phyloP scores from a whole-genome alignment of 2,329 filamentous ascomycete species.

The Rasamsonia emersonii region DNA sequence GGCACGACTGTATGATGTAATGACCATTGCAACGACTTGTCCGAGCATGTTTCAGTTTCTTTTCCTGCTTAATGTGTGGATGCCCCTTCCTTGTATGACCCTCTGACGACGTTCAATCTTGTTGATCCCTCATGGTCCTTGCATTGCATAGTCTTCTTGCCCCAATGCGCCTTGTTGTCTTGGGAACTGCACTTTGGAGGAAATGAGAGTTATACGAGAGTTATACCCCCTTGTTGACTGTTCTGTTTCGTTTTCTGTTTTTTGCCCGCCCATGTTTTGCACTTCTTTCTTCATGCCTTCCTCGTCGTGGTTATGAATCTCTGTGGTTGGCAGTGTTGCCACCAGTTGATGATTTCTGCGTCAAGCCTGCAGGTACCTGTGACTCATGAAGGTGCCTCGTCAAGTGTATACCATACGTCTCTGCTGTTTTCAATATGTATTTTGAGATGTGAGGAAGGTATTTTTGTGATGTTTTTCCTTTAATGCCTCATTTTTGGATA shows the following conservation, averaged over 20 bases:
- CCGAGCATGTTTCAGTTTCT: slow-evolving; percentile 9
- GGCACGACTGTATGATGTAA: slow-evolving; percentile 29
- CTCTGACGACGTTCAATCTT: slow-evolving; percentile 8
- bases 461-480: too few species aligned
- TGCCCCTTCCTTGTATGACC: slow-evolving; percentile 10
- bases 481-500: not conserved
- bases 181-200: too few species aligned
- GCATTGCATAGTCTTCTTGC: slow-evolving; percentile 8
- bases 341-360: too few species aligned
- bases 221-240: slow-evolving; percentile 9
- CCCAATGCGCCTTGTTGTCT: too few species aligned
- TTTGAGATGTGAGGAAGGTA: slow-evolving; percentile 1
- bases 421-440: slow-evolving; percentile 2
- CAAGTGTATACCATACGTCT: slow-evolving; percentile 4
- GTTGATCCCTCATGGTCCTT: slow-evolving; percentile 4
- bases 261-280: too few species aligned
- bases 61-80: slow-evolving; percentile 7
- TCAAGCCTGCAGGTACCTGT: too few species aligned
- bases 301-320: slow-evolving; percentile 1
- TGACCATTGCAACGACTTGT: slow-evolving; percentile 22
- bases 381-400: not conserved
- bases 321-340: not conserved
- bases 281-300: slow-evolving; percentile 3
- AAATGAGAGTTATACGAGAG: too few species aligned
- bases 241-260: slow-evolving; percentile 2